These are phyloP conservation scores for Alternaria hordeiaustralica DNA, from an alignment of 2,329 filamentous ascomycete genomes.

Conservation along the genomic window DNA sequence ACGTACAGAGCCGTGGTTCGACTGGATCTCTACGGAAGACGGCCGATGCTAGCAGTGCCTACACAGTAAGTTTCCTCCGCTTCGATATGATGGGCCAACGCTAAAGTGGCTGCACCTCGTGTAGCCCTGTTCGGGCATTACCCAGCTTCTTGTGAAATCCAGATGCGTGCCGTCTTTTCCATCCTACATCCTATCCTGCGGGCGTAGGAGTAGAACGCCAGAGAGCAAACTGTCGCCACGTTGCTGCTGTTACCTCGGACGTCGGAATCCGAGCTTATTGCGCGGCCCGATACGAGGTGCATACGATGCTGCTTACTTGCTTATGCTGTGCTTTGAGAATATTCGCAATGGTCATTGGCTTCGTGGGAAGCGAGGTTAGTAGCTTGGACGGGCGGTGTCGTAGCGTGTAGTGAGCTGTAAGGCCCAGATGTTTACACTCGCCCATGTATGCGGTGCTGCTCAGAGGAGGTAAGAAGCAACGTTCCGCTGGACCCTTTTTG, in stretches of 20 bases:
- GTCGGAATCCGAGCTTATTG: not conserved
- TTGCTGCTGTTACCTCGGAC: not conserved
- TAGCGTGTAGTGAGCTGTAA: not conserved
- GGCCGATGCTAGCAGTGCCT: not conserved
- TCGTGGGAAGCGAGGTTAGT: not conserved
- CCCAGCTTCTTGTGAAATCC: not conserved
- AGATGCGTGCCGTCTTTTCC: not conserved
- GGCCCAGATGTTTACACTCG: not conserved
- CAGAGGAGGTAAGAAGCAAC: not conserved
- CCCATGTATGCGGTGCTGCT: not conserved
- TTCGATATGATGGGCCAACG: not conserved
- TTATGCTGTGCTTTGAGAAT: not conserved
- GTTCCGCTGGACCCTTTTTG: not conserved
- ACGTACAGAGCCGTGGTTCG: not conserved
- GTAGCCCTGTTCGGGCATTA: not conserved
- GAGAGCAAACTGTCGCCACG: not conserved
- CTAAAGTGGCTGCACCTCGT: not conserved
- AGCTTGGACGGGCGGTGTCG: not conserved
- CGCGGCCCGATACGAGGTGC: not conserved
- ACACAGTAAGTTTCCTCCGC: not conserved
- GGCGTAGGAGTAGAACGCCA: not conserved
- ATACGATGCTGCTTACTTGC: slow-evolving; percentile 1
- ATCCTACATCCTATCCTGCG: not conserved
- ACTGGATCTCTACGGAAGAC: not conserved
- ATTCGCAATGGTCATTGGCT: not conserved